A percentile compares a stretch with the other conserved stretches of the same genome.
Evolutionary conservation across 306 rosid species (phyloP).

Genomic region (Carpinus fangiana): DNA sequence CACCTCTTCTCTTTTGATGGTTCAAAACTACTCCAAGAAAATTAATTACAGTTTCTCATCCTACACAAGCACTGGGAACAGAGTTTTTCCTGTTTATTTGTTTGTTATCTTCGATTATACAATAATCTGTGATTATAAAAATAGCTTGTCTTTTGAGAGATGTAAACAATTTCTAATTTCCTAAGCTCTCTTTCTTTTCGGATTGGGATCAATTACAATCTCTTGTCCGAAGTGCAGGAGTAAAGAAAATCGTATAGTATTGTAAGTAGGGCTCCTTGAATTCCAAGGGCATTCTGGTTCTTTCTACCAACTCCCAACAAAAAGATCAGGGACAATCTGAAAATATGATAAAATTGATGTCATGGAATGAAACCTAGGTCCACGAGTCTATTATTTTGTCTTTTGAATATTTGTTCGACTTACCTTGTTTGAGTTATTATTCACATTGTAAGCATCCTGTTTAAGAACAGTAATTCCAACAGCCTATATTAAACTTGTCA

Average conservation of each 20-base stretch:
- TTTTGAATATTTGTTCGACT: not conserved
- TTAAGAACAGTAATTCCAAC: not conserved
- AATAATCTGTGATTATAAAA: not conserved
- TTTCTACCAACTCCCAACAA: too few relatives aligned
- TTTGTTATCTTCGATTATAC: not conserved
- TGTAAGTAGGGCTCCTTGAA: too few relatives aligned
- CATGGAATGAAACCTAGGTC: not conserved
- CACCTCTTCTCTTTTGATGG: slow-evolving; percentile 20
- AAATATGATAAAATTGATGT: not conserved
- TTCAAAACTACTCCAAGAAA: slow-evolving; percentile 12
- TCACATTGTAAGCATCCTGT: not conserved
- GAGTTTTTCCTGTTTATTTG: not conserved
- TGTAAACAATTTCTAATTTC: too few relatives aligned
- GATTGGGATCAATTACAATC: too few relatives aligned
- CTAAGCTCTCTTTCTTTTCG: too few relatives aligned
- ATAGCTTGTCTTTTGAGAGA: too few relatives aligned
- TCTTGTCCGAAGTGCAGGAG: too few relatives aligned
- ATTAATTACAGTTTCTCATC: not conserved
- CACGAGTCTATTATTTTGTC: not conserved
- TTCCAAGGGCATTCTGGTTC: too few relatives aligned
- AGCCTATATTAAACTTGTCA: not conserved
- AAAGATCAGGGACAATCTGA: not conserved
- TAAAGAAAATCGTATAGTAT: too few relatives aligned
- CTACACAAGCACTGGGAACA: not conserved
- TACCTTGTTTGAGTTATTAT: not conserved